phyloP scores from a whole-genome alignment of 164 flowering plant species.

The Vitis riparia region DNA sequence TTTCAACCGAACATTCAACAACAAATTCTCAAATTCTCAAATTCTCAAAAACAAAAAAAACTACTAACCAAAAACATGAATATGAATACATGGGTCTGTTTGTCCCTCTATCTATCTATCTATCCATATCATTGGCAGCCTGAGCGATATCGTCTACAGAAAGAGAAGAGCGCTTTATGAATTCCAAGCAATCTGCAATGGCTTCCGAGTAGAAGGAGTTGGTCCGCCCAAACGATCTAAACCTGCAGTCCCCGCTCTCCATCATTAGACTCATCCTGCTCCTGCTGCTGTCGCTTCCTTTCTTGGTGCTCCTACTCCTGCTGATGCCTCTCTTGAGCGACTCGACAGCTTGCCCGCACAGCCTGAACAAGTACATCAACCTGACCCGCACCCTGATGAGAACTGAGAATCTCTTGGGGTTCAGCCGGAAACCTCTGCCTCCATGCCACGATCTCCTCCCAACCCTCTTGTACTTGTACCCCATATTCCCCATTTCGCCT shows the following conservation, averaged over 20 bases:
- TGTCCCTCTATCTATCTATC: not conserved
- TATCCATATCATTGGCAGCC: slow-evolving; percentile 7
- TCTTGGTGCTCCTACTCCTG: slow-evolving; percentile 5
- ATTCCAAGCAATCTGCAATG: slow-evolving; percentile 81
- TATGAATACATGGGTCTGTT: no score
- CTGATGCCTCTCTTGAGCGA: slow-evolving; percentile 18
- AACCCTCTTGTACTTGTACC: slow-evolving; percentile 16
- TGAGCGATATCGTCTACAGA: slow-evolving; percentile 27
- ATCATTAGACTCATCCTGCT: slow-evolving; percentile 9
- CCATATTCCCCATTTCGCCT: not conserved
- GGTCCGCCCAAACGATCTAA: slow-evolving; percentile 39
- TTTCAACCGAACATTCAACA: no score
- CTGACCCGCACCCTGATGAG: slow-evolving; percentile 28
- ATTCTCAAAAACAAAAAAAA: not conserved
- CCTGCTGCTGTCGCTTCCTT: slow-evolving; percentile 6
- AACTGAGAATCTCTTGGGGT: slow-evolving; percentile 36
- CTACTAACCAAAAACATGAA: not conserved
- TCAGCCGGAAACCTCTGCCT: slow-evolving; percentile 34
- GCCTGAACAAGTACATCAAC: slow-evolving; percentile 34
- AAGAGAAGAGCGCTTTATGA: slow-evolving; percentile 55
- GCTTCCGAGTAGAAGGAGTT: slow-evolving; percentile 76
- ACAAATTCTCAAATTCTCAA: no score
- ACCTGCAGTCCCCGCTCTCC: slow-evolving; percentile 15
- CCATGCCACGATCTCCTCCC: slow-evolving; percentile 8
- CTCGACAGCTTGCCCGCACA: slow-evolving; percentile 23